phyloP scores from a whole-genome alignment of 768 basidiomycete species.

The Boletus vermiculosoides region DNA sequence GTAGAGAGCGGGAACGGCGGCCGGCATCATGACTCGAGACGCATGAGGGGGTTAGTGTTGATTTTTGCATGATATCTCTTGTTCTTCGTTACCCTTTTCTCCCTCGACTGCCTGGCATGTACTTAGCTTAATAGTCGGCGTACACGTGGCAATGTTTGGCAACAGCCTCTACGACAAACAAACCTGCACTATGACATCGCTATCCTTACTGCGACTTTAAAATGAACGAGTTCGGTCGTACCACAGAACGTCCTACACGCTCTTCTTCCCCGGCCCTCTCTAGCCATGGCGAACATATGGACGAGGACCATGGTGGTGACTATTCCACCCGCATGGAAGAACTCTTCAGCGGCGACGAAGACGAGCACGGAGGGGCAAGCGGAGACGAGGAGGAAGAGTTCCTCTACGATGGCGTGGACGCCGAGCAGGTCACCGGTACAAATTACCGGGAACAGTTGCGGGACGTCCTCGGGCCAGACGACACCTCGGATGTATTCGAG shows the following conservation, averaged over 20 bases:
- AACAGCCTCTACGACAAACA: conserved; percentile 27
- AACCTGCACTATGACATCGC: neutral
- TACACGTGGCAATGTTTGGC: conserved; percentile 31
- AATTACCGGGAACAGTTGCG: conserved; percentile 68
- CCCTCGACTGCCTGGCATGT: neutral
- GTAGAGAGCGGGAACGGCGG: conserved; percentile 53
- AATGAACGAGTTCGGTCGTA: conserved; percentile 11
- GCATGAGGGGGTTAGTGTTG: neutral
- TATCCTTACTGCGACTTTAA: neutral
- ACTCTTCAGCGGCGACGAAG: conserved; percentile 40
- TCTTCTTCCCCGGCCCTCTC: conserved; percentile 16
- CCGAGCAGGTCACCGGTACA: conserved; percentile 40
- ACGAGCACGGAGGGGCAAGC: conserved; percentile 41
- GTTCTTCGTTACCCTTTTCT: neutral
- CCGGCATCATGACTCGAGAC: conserved; percentile 31
- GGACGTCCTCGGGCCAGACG: conserved; percentile 69
- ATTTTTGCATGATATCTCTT: conserved; percentile 19
- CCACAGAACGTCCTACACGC: neutral
- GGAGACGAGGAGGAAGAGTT: conserved; percentile 64
- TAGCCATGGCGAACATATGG: conserved; percentile 21
- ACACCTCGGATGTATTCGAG: conserved; percentile 48
- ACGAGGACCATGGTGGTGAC: conserved; percentile 24
- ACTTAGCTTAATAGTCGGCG: neutral
- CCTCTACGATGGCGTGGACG: conserved; percentile 71
- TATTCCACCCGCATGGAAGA: conserved; percentile 29